Percentiles rank a stretch among this genome's conserved stretches.
phyloP scores from a whole-genome alignment of 2,329 filamentous ascomycete genomes.

The Aspergillus japonicus region DNA sequence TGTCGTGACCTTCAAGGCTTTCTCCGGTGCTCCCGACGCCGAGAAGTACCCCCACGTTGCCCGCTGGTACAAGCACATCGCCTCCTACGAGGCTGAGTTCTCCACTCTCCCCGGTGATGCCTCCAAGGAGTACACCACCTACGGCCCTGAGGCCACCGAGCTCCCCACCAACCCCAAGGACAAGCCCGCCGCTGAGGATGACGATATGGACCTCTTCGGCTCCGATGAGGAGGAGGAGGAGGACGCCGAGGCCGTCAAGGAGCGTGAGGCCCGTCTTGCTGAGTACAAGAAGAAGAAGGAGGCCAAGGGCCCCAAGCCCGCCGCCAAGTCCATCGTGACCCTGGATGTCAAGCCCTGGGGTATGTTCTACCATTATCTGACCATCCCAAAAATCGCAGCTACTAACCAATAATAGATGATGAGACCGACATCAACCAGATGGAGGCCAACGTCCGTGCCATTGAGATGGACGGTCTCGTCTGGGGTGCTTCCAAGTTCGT shows the following conservation, averaged over 20 bases:
- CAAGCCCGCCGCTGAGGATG: slow-evolving; percentile 72
- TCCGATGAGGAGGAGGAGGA: slow-evolving; percentile 92
- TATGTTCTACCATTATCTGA: slow-evolving; percentile 51
- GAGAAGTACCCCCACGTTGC: slow-evolving; percentile 90
- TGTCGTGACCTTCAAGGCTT: slow-evolving; percentile 89
- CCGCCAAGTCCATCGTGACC: slow-evolving; percentile 94
- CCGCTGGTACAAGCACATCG: slow-evolving; percentile 99
- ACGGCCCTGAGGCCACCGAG: slow-evolving; percentile 80
- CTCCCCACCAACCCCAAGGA: slow-evolving; percentile 82
- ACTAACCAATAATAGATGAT: slow-evolving; percentile 61
- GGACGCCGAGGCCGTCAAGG: slow-evolving; percentile 77
- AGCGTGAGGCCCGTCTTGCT: slow-evolving; percentile 85
- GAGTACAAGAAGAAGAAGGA: slow-evolving; percentile 98
- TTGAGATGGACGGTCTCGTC: slow-evolving; percentile 89
- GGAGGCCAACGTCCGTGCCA: slow-evolving; percentile 74
- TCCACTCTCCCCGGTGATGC: slow-evolving; percentile 85
- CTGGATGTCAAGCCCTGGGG: slow-evolving; percentile 98
- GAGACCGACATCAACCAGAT: slow-evolving; percentile 88
- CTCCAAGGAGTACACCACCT: slow-evolving; percentile 81
- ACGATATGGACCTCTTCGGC: slow-evolving; percentile 91
- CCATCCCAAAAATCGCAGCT: neutral
- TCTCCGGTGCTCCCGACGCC: slow-evolving; percentile 71
- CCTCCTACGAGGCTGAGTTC: slow-evolving; percentile 90
- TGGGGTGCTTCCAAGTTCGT: slow-evolving; percentile 93
- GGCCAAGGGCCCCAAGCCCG: slow-evolving; percentile 75